Conservation (phyloP, 2,329 filamentous ascomycete species). For the Trichoderma koningii region DNA sequence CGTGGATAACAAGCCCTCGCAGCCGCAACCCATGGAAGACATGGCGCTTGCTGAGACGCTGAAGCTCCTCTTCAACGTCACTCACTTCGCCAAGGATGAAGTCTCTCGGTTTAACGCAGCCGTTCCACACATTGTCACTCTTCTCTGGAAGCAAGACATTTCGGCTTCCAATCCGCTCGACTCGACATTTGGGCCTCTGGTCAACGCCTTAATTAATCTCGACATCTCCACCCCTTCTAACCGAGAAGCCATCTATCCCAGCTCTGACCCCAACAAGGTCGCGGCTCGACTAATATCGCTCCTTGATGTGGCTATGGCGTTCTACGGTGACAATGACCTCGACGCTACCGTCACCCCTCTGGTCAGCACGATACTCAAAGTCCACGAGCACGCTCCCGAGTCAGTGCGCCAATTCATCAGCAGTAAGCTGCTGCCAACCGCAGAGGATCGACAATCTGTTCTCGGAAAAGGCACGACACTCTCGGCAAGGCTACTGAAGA, state of each 20-base stretch:
- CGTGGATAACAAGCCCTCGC: constrained; percentile 35
- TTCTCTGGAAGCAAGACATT: constrained; percentile 64
- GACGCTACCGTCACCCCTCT: constrained; percentile 72
- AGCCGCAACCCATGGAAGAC: constrained; percentile 64
- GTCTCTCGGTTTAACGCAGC: constrained; percentile 64
- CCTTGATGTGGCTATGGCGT: constrained; percentile 64
- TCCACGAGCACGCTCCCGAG: constrained; percentile 70
- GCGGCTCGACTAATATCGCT: constrained; percentile 68
- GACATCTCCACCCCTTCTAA: constrained; percentile 62
- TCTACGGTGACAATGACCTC: constrained; percentile 68
- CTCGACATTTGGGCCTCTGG: constrained; percentile 67
- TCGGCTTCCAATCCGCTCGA: constrained; percentile 68
- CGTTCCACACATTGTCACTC: constrained; percentile 68
- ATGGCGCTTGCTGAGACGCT: constrained; percentile 82
- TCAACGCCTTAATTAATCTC: constrained; percentile 82
- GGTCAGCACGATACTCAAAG: constrained; percentile 68
- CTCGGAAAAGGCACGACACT: constrained; percentile 76
- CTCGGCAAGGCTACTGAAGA: constrained; percentile 72
- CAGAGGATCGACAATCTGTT: constrained; percentile 72
- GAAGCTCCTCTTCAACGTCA: constrained; percentile 88
- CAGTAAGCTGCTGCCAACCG: constrained; percentile 69
- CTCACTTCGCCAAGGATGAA: constrained; percentile 69
- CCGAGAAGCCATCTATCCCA: constrained; percentile 65
- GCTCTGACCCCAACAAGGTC: constrained; percentile 59
- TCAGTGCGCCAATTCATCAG: constrained; percentile 64